Base-by-base conservation (phyloP, 192 early-diverging fungal genomes). In the Spinellus fusiger region DNA sequence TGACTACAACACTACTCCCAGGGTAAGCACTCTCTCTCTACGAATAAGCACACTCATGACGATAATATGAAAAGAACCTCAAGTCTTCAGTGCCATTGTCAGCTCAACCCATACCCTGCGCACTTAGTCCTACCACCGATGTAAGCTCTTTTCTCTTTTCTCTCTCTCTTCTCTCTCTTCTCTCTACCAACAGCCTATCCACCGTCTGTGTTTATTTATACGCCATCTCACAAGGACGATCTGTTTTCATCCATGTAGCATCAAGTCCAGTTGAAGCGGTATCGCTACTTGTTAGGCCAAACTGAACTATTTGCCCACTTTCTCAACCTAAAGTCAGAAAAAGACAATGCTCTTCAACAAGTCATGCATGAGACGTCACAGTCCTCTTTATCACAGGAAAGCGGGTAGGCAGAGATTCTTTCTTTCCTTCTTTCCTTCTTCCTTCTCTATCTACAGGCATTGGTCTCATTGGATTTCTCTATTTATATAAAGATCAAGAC, bases 251-350 rank as follows among this genome's bases (percentile, higher is more conserved):
- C 13, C 12, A 31, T 49, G 44, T 53, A 88, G 82, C 75, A 73
- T 29, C 74, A 70, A 46, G 83, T 84, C 61, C 68, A 77, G 25
- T 72, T 79, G 32, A 84, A 83, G 69, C 75, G 89, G 49, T 89
- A 86, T 64, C 74, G 80, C 23, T 90, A 86, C 66, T 66, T 90
- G 15, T 74, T 89, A 50, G 87, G 75, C 5, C 74, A 81, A 54
- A 78, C 70, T 59, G 84, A 86, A 52, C 59, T 86, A 20, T 86
- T 86, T 72, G 75, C 80, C 16, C 84, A 86, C 64, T 86, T 86
- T 49, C 77, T 85, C n/a, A 72, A 85, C 50, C 49, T 84, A 26
- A 84, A 79, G 56, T 56, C 63, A 28, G 60, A 56, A 68, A 81
- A 84, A 60, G 82, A 84, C 50, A 75, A 79, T 35, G 79, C 77